Evolutionary conservation across 345 rosid genomes (phyloP), one percentile per base, ranked within the genome.

Genomic region (Hevea brasiliensis): DNA sequence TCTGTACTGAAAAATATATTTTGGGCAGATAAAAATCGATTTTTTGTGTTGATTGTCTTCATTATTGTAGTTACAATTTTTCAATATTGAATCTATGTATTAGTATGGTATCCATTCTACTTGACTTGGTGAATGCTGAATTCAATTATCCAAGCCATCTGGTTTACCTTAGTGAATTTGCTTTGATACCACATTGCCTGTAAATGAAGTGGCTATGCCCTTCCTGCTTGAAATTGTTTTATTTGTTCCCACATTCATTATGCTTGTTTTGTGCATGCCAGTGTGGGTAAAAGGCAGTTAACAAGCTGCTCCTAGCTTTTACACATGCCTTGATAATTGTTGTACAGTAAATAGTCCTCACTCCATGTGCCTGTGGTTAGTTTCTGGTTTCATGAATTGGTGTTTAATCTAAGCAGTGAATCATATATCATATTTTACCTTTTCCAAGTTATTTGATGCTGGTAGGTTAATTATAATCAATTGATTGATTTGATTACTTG

Each of bases 401-500:
- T 74, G 17, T 18, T 23, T 24, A 41, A 56, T 41, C n/a, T 58
- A 26, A 17, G 8, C 1, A n/a, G 18, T 44, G 11, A 59, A n/a
- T 14, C 2, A 7, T 45, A 9, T 65, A 32, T 32, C 4, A 4
- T 7, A 32, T 32, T 32, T 24, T 24, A 13, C 26, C 21, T 24
- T 14, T 65, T 65, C 17, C 12, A 14, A 23, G 56, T 48, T 69
- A 37, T 53, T 37, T 55, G 42, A 60, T 47, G 48, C 57, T 27
- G 45, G 21, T 10, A n/a, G 12, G 37, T 27, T 57, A 45, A 17
- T 47, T 64, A 29, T 61, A 21, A 51, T 8, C 2, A 68, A 61
- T 55, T 70, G 1, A 56, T 68, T 71, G 8, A n/a, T 23, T 8
- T 10, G 68, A 35, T 62, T 63, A 40, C 57, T 76, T 61, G 23